A percentile compares a stretch with the other conserved stretches of the same genome.
Conservation (phyloP, 305 asterid genomes). For the Fraxinus nigra region DNA sequence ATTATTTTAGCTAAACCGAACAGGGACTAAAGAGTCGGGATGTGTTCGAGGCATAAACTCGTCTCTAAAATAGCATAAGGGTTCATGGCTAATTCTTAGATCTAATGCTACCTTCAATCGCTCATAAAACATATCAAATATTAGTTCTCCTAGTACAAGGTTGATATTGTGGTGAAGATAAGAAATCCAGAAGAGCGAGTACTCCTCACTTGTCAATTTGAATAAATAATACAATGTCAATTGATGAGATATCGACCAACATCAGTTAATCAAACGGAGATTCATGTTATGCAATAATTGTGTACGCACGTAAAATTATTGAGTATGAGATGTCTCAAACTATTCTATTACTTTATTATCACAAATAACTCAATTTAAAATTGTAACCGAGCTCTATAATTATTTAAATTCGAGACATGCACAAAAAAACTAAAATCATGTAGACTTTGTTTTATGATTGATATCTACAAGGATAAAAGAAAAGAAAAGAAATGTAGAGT, state of each 20-base stretch:
- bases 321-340: too few relatives aligned
- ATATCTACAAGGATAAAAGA: too few relatives aligned
- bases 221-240: neutral
- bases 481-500: too few relatives aligned
- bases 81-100: neutral
- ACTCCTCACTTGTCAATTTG: neutral
- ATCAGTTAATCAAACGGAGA: too few relatives aligned
- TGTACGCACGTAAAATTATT: too few relatives aligned
- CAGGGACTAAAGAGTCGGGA: neutral
- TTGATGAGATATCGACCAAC: neutral
- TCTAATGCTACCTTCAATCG: neutral
- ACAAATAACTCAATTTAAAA: too few relatives aligned
- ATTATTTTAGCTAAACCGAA: neutral
- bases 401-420: too few relatives aligned
- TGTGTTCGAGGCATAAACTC: neutral
- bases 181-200: neutral
- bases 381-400: too few relatives aligned
- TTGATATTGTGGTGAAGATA: neutral
- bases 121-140: neutral
- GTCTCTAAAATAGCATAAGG: neutral
- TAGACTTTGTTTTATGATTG: too few relatives aligned
- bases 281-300: too few relatives aligned
- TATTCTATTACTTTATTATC: too few relatives aligned
- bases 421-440: too few relatives aligned
- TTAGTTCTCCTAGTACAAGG: neutral